These are phyloP conservation scores for Smittium mucronatum DNA, from an alignment of 371 early-diverging fungal genomes.

Conservation along the genomic window DNA sequence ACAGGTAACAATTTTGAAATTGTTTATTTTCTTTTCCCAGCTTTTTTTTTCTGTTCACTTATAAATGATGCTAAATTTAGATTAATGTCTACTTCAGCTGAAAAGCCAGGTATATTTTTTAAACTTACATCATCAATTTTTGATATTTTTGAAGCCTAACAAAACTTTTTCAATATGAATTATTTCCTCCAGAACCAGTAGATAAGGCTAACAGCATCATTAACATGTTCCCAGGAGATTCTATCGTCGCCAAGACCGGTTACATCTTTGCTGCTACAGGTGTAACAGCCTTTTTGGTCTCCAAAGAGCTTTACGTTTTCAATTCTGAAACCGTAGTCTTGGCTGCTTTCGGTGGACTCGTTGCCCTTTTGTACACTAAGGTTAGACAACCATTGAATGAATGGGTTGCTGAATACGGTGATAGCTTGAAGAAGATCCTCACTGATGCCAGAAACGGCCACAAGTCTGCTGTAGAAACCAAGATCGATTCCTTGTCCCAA, in stretches of 20 bases:
- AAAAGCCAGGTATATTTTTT: not conserved
- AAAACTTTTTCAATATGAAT: too few relatives aligned
- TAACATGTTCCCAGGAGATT: constrained; percentile 82
- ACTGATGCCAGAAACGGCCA: constrained; percentile 80
- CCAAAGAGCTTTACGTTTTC: constrained; percentile 92
- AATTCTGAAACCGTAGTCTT: constrained; percentile 87
- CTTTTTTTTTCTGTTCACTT: too few relatives aligned
- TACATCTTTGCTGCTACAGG: constrained; percentile 73
- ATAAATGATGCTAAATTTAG: not conserved
- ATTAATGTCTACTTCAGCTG: not conserved
- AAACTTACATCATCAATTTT: not conserved
- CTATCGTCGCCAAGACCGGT: constrained; percentile 75
- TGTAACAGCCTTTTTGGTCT: constrained; percentile 72
- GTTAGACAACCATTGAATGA: constrained; percentile 75
- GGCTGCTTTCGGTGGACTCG: constrained; percentile 57
- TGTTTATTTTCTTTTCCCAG: not conserved
- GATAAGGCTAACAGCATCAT: constrained; percentile 74
- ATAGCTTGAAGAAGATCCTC: constrained; percentile 64
- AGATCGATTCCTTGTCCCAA: constrained; percentile 78
- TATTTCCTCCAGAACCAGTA: constrained; percentile 15
- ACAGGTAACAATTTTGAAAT: not conserved
- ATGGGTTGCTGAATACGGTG: constrained; percentile 63
- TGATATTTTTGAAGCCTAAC: not conserved
- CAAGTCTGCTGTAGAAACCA: constrained; percentile 74
- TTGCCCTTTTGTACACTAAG: constrained; percentile 55